Evolutionary conservation across 225 moss, liverwort and hornwort genomes (phyloP), one percentile per base, ranked within the genome.

Genomic region (Bryoerythrophyllum caledonicum): DNA sequence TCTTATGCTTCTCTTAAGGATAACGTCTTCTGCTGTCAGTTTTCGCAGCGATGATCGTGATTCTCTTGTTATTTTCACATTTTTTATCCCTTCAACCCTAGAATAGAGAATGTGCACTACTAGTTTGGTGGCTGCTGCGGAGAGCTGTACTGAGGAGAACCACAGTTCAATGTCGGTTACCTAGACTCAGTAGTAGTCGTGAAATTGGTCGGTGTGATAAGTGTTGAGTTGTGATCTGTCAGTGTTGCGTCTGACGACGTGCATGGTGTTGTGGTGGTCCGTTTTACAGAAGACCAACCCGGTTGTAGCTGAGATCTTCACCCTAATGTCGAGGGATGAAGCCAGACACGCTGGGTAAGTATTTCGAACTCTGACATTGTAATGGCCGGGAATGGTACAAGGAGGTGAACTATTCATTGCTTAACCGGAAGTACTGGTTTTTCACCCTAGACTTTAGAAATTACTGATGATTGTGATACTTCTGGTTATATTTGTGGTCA

Each of bases 281-380:
- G 17, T 32, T 72, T 59, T 60, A 26, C 94, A 96, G 96, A 96
- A 94, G 76, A 96, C 96, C n/a, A 96, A 96, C 63, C 89, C 96
- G 0, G 76, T 82, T 2, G 96, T 96, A 16, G 96, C 96, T 19
- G 96, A 96, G 72, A 96, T 96, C 17, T 96, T 96, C 80, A 96
- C 96, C 1, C 68, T 96, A 80, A 94, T 96, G 96, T 96, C 96
- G 12, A 94, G 96, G 83, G 96, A 96, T 70, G 96, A 96, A 72
- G 96, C 96, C 26, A 84, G 96, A 83, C 96, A 96, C 67, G 96
- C 96, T 8, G 96, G 96, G 90, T 90, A 70, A 75, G 86, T 65
- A 2, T 6, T 21, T 3, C 1, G 0, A 6, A 3, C 26, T 26
- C 38, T 43, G 16, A 17, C 34, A 34, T 24, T 25, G 6, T 32